Evolutionary conservation across 257 asterid genomes (phyloP).

Genomic region (Lavandula angustifolia): DNA sequence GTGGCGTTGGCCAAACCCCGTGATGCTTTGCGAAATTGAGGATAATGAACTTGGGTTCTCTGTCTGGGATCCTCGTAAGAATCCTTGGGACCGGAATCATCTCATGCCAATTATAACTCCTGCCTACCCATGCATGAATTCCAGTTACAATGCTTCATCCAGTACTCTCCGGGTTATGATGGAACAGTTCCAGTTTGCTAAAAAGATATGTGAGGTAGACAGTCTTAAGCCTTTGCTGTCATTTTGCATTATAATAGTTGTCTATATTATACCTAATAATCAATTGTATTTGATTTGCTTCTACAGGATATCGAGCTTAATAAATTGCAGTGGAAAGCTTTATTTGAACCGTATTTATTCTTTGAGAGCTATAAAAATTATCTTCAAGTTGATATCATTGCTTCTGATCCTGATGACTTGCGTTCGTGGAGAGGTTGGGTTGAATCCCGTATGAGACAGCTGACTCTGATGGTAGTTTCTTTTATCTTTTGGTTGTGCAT

Average conservation of each 20-base stretch:
- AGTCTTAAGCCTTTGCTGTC: slow-evolving; percentile 6
- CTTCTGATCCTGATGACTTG: slow-evolving; percentile 81
- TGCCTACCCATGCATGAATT: slow-evolving; percentile 98
- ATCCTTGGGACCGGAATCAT: slow-evolving; percentile 86
- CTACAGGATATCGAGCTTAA: slow-evolving; percentile 90
- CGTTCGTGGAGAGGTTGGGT: slow-evolving; percentile 99
- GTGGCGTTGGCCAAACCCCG: slow-evolving; percentile 99
- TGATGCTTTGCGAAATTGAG: slow-evolving; percentile 86
- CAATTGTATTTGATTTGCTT: slow-evolving; percentile 25
- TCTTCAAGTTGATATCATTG: slow-evolving; percentile 82
- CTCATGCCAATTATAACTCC: slow-evolving; percentile 98
- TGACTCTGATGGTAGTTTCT: slow-evolving; percentile 80
- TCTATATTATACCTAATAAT: slow-evolving; percentile 17
- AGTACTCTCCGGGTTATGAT: slow-evolving; percentile 91
- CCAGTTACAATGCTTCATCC: slow-evolving; percentile 93
- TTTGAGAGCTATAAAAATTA: slow-evolving; percentile 87
- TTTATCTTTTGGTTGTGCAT: slow-evolving; percentile 19
- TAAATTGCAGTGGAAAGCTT: slow-evolving; percentile 65
- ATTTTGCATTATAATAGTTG: slow-evolving; percentile 19
- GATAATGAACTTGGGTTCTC: slow-evolving; percentile 88
- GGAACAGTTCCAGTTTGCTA: slow-evolving; percentile 83
- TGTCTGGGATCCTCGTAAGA: slow-evolving; percentile 90
- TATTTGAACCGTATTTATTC: slow-evolving; percentile 84
- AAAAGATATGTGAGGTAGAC: slow-evolving; percentile 76
- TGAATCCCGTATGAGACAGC: slow-evolving; percentile 90